Base-by-base conservation (phyloP, 1,284 basidiomycete genomes). In the Leccinum ponderosum region DNA sequence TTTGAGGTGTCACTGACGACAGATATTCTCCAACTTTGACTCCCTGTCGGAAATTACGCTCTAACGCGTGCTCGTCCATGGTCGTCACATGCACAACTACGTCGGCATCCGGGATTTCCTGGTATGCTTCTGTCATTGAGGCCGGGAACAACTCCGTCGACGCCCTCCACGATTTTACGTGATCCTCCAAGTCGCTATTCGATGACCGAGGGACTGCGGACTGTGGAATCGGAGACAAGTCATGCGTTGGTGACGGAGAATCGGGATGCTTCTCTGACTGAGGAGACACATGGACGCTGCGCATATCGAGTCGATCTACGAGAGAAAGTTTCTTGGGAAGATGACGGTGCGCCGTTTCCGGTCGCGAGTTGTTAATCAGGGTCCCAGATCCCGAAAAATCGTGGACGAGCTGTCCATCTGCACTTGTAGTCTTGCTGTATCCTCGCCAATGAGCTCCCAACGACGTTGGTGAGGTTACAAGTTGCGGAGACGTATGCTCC, bases 321-420 rank as follows among this genome's bases (percentile, higher is more conserved):
- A 91, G 80, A 2, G 89, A 89, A 14, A 91, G 77, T 66, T 88
- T 89, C 65, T 79, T 80, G 6, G 88, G 89, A 37, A 83, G 75
- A 73, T 87, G 85, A 33, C 83, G 78, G 33, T 68, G 59, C n/a
- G n/a, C n/a, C 9, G 70, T 67, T 31, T 64, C 69, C 58, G 67
- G 15, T 60, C 55, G 60, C 56, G 67, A 54, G 64, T 62, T 61
- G 50, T 59, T 62, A 15, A 65, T 62, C 31, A 65, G 64, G 22
- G 66, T 72, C 48, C 70, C 73, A 48, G 71, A 76, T 17, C 66
- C 65, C 63, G 62, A 68, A 67, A 55, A 25, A 25, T 25, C 42
- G 72, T 78, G 80, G 37, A 82, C 80, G 12, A 70, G 72, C 20
- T 75, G 76, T 29, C 82, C 81, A 33, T 84, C 84, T 7, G 72